Evolutionary conservation across 495 filamentous ascomycete genomes (phyloP).

Genomic region (Sporormia fimetaria): DNA sequence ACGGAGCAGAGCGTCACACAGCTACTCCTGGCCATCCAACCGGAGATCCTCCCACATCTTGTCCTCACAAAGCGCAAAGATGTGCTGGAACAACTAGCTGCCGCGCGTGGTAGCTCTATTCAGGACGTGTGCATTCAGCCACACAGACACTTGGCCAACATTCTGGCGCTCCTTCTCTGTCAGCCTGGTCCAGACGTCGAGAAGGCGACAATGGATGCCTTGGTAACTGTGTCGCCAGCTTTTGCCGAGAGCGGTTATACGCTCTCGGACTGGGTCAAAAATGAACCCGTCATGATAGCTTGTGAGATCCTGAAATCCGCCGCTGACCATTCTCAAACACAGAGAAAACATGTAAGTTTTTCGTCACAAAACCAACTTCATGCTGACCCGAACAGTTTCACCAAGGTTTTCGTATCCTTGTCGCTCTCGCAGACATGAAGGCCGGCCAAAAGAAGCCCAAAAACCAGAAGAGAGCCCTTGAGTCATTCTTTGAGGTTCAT

Average conservation of each 20-base stretch:
- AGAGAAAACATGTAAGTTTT: slow-evolving; percentile 45
- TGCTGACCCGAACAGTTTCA: slow-evolving; percentile 38
- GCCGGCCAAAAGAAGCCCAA: slow-evolving; percentile 36
- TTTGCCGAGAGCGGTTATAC: slow-evolving; percentile 48
- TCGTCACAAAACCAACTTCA: slow-evolving; percentile 11
- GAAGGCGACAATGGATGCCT: slow-evolving; percentile 51
- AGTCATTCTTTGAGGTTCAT: slow-evolving; percentile 70
- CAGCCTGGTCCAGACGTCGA: slow-evolving; percentile 60
- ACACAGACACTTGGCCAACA: slow-evolving; percentile 59
- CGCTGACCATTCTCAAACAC: slow-evolving; percentile 53
- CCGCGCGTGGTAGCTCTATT: slow-evolving; percentile 51
- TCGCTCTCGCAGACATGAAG: slow-evolving; percentile 49
- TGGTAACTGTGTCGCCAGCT: slow-evolving; percentile 53
- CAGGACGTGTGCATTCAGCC: slow-evolving; percentile 50
- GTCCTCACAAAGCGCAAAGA: slow-evolving; percentile 67
- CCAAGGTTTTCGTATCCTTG: slow-evolving; percentile 56
- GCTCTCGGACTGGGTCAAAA: slow-evolving; percentile 56
- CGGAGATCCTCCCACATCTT: slow-evolving; percentile 71
- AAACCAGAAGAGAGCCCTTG: slow-evolving; percentile 49
- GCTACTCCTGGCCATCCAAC: slow-evolving; percentile 67
- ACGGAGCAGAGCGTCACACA: slow-evolving; percentile 58
- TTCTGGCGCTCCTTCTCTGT: slow-evolving; percentile 64
- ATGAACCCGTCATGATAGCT: slow-evolving; percentile 63
- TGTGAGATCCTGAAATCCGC: slow-evolving; percentile 75
- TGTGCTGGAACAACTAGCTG: slow-evolving; percentile 67